Conservation (phyloP, 106 monocot species). For the Vanilla planifolia region DNA sequence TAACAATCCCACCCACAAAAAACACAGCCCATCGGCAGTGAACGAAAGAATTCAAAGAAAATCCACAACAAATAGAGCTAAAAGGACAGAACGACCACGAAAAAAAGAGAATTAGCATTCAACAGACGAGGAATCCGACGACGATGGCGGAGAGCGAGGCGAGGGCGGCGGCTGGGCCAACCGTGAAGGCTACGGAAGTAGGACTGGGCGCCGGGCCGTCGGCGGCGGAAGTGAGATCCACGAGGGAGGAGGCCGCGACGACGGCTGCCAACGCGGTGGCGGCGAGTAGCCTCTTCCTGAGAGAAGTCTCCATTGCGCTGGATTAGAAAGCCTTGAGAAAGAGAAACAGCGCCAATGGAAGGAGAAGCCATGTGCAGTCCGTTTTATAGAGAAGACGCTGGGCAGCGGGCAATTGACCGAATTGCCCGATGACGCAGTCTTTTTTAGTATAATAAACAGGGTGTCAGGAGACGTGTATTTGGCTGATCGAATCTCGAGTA, state of each 20-base stretch:
- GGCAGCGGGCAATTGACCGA: no score
- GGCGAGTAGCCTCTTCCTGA: slow-evolving; percentile 6
- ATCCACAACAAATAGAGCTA: no score
- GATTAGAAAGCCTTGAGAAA: no score
- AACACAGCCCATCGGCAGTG: background rate
- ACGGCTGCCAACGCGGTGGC: background rate
- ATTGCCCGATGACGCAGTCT: no score
- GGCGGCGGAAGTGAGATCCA: background rate
- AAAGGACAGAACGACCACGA: no score
- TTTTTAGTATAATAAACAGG: no score
- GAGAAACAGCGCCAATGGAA: no score
- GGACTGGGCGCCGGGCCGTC: slow-evolving; percentile 22
- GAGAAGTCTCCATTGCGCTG: slow-evolving; percentile 7
- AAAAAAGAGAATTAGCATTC: no score
- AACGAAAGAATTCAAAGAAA: background rate
- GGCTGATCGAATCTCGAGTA: no score
- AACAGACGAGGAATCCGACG: slow-evolving; percentile 8
- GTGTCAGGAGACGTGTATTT: no score
- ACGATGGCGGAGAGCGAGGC: slow-evolving; percentile 1
- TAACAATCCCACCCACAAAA: background rate
- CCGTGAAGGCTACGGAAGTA: background rate
- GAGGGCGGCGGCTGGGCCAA: background rate
- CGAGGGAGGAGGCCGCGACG: slow-evolving; percentile 9
- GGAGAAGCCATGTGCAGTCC: no score
- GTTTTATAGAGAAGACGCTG: no score